phyloP scores from a whole-genome alignment of 225 moss, liverwort and hornwort species.

The Thuidium tamariscinum region DNA sequence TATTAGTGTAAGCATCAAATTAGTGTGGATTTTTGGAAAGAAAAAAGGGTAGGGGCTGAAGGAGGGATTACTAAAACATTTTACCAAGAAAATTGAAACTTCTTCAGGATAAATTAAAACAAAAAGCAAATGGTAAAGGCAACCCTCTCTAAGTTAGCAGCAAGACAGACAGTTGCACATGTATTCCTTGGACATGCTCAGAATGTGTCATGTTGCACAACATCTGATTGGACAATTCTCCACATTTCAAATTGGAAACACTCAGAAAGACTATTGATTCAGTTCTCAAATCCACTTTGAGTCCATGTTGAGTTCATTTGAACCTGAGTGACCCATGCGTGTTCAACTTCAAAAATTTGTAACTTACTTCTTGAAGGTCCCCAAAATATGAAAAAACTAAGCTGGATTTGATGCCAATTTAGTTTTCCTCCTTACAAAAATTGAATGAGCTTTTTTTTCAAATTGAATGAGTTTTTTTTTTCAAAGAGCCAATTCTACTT shows the following conservation, averaged over 20 bases:
- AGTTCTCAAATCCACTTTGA: neutral
- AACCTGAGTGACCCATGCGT: rapidly evolving
- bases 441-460: no score
- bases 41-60: no score
- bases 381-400: rapidly evolving
- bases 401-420: rapidly evolving
- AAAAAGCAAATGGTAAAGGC: neutral
- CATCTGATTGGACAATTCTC: neutral
- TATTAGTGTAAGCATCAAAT: neutral
- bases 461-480: no score
- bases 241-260: neutral
- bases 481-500: no score
- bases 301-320: rapidly evolving
- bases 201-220: neutral
- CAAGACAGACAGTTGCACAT: no score
- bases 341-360: neutral
- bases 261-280: neutral
- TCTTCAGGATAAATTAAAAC: neutral
- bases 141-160: neutral
- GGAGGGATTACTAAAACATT: neutral
- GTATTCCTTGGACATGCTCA: neutral
- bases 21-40: neutral
- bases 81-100: neutral
- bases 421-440: neutral
- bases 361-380: no score